Percentiles rank a stretch among this genome's conserved stretches.
phyloP scores from a whole-genome alignment of 2,329 filamentous ascomycete species.

The Xylariaceae sp. region DNA sequence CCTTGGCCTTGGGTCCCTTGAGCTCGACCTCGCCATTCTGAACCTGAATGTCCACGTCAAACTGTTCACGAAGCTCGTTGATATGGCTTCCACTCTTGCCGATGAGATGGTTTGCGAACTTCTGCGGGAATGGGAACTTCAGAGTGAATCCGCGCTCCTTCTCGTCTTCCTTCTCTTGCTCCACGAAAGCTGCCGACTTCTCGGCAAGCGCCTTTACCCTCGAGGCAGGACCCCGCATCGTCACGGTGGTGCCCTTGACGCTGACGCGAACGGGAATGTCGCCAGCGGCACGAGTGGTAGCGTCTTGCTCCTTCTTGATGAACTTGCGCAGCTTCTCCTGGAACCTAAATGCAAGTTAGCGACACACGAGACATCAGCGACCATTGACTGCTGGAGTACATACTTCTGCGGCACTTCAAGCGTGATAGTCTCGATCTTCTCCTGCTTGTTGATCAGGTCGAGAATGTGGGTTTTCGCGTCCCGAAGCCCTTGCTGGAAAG shows the following conservation, averaged over 20 bases:
- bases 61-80: slow-evolving; percentile 59
- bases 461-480: slow-evolving; percentile 54
- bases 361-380: not conserved
- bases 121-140: slow-evolving; percentile 89
- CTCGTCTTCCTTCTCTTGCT: slow-evolving; percentile 86
- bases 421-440: slow-evolving; percentile 43
- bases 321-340: slow-evolving; percentile 59
- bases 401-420: slow-evolving; percentile 57
- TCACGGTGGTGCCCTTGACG: slow-evolving; percentile 56
- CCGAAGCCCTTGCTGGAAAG: slow-evolving; percentile 50
- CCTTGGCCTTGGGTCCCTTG: slow-evolving; percentile 92
- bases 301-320: slow-evolving; percentile 59
- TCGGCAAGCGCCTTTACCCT: slow-evolving; percentile 65
- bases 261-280: slow-evolving; percentile 57
- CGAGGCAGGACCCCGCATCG: slow-evolving; percentile 69
- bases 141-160: slow-evolving; percentile 85
- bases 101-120: slow-evolving; percentile 81
- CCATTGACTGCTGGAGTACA: slow-evolving; percentile 16
- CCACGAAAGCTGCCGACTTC: slow-evolving; percentile 74
- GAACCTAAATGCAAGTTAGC: slow-evolving; percentile 39
- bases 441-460: slow-evolving; percentile 54
- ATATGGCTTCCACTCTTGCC: slow-evolving; percentile 64
- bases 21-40: slow-evolving; percentile 92
- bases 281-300: slow-evolving; percentile 42
- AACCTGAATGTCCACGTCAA: slow-evolving; percentile 75